phyloP scores from a whole-genome alignment of 345 rosid genomes.

The Eucalyptus globulus region DNA sequence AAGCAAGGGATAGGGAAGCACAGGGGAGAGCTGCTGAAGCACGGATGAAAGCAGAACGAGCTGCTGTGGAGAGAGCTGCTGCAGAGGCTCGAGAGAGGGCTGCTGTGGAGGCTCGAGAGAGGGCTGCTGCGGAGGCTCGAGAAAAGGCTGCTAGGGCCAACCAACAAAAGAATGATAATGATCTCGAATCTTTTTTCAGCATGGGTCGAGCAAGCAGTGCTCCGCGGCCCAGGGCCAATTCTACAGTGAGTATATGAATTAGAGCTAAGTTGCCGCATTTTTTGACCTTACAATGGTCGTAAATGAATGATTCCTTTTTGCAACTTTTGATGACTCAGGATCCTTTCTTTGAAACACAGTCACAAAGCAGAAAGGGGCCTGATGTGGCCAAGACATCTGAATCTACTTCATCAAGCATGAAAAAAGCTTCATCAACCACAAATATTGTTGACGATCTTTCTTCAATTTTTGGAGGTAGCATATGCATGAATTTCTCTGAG shows the following conservation, averaged over 20 bases:
- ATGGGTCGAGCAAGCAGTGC: conserved; percentile 73
- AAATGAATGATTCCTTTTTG: neutral
- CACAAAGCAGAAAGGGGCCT: conserved; percentile 48
- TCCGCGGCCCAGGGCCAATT: conserved; percentile 69
- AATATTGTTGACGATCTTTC: conserved; percentile 75
- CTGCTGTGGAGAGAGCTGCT: conserved; percentile 57
- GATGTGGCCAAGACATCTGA: conserved; percentile 49
- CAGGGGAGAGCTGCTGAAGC: conserved; percentile 21
- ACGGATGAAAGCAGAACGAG: conserved; percentile 59
- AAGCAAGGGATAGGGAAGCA: conserved; percentile 58
- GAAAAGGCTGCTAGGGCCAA: conserved; percentile 46
- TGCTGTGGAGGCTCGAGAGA: conserved; percentile 62
- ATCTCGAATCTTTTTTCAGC: conserved; percentile 83
- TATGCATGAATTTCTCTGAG: neutral
- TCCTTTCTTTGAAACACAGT: conserved; percentile 55
- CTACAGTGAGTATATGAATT: conserved; percentile 34
- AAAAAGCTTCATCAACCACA: conserved; percentile 69
- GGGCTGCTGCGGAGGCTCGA: conserved; percentile 55
- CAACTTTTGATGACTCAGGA: conserved; percentile 38
- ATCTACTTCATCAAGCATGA: conserved; percentile 46
- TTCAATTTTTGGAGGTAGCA: conserved; percentile 83
- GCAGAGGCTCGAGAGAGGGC: conserved; percentile 52
- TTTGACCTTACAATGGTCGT: neutral
- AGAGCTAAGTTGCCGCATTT: neutral
- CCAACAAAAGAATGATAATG: conserved; percentile 57